Evolutionary conservation across 2,329 filamentous ascomycete genomes (phyloP), one percentile per base, ranked within the genome.

Genomic region (Teratosphaeria zuluensis): DNA sequence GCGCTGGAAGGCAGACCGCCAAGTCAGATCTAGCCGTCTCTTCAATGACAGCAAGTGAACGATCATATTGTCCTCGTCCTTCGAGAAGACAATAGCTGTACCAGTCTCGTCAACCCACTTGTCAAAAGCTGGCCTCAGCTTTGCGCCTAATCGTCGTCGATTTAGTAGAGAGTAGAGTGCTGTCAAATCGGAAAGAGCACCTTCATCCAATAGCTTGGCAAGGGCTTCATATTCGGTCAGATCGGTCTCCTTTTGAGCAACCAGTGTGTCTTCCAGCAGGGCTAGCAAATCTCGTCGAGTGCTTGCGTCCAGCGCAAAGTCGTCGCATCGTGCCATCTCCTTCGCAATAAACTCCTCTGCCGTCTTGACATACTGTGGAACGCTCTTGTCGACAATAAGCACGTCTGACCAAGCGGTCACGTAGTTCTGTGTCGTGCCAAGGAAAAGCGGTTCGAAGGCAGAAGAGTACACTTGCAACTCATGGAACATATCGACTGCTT

Each of bases 51-150:
- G 78, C 4, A 99, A 78, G 35, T 89, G 84, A 4, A 90, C 76
- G 1, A 99, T 86, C 92, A 99, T 97, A 55, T 91, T 85, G 19
- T 91, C 85, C 54, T 87, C 86, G 42, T 87, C 84, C 35, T 86
- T 84, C 55, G 87, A 87, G 60, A 88, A 85, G 4, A 97, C 87
- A 59, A 99, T 92, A 1, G 73, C 75, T 0, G 86, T 83, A 0
- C 94, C 94, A 4, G 89, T 84, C 24, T 81, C 78, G 54, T 86
- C 81, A 57, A 97, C 92, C 75, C 94, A 96, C 35, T 82, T 80
- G 65, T 84, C 83, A 79, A 95, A 97, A 0, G 90, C 84, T 3
- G 78, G 70, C 64, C 84, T 87, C 48, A 99, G 76, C 61, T 84
- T 82, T 64, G 81, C 80, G 31, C 90, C 87, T 7, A 95, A 83